A percentile compares a stretch with the other conserved stretches of the same genome.
Evolutionary conservation across 2,329 filamentous ascomycete species (phyloP).

Genomic region (Capronia americana): DNA sequence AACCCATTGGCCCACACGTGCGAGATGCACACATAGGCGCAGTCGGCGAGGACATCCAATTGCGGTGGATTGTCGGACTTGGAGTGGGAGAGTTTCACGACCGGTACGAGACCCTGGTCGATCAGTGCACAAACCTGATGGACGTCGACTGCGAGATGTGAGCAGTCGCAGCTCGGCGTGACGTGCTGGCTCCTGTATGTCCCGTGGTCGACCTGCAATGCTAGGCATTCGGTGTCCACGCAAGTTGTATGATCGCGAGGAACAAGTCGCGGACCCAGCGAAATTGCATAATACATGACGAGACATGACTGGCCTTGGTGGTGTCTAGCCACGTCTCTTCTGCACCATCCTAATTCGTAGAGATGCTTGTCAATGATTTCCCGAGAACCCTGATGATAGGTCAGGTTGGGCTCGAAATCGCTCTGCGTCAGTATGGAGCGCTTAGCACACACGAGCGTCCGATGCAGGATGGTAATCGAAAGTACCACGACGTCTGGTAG

Average conservation of each 20-base stretch:
- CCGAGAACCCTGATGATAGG: slow-evolving; percentile 4
- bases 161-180: neutral
- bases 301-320: slow-evolving; percentile 12
- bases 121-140: slow-evolving; percentile 1
- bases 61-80: neutral
- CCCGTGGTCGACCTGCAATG: slow-evolving; percentile 11
- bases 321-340: slow-evolving; percentile 9
- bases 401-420: slow-evolving; percentile 7
- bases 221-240: slow-evolving; percentile 12
- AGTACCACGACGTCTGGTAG: slow-evolving; percentile 6
- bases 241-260: slow-evolving; percentile 6
- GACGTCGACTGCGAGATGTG: slow-evolving; percentile 6
- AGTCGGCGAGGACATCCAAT: neutral
- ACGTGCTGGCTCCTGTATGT: slow-evolving; percentile 8
- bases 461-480: slow-evolving; percentile 8
- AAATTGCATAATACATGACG: slow-evolving; percentile 6
- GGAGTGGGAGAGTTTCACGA: neutral
- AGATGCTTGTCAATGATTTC: slow-evolving; percentile 2
- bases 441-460: slow-evolving; percentile 9
- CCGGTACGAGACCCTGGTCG: neutral
- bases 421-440: slow-evolving; percentile 3
- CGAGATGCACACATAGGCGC: slow-evolving; percentile 9
- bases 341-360: slow-evolving; percentile 7
- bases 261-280: neutral
- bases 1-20: slow-evolving; percentile 16